Evolutionary conservation across 352 stramenopile species (phyloP).

Genomic region (Phytophthora pisi): DNA sequence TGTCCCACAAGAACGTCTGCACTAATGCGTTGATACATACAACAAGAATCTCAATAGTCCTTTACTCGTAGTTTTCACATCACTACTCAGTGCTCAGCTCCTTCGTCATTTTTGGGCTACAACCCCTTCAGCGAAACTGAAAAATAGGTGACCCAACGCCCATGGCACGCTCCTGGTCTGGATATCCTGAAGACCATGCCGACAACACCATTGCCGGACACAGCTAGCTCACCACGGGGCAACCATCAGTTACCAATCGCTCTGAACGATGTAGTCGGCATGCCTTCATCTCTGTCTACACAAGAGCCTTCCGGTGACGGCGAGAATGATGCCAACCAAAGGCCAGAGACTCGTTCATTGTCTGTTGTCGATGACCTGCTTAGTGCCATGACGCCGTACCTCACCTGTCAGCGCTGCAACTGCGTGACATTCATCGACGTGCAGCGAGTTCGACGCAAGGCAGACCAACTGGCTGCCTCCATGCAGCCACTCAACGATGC

Average conservation of each 20-base stretch:
- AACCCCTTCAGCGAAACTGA: slow-evolving; percentile 13
- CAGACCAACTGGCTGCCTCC: slow-evolving; percentile 17
- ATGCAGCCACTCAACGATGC: neutral
- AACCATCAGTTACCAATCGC: neutral
- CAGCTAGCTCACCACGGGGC: neutral
- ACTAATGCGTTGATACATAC: slow-evolving; percentile 8
- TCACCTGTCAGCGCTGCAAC: slow-evolving; percentile 83
- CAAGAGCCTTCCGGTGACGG: neutral
- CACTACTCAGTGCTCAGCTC: neutral
- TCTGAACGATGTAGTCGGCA: neutral
- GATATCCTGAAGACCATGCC: slow-evolving; percentile 15
- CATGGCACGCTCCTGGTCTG: slow-evolving; percentile 1
- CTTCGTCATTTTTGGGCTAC: slow-evolving; percentile 2
- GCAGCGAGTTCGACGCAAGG: slow-evolving; percentile 45
- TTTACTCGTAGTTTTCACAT: neutral
- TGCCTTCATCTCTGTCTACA: neutral
- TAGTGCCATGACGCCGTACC: slow-evolving; percentile 63
- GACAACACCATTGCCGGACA: slow-evolving; percentile 4
- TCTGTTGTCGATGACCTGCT: slow-evolving; percentile 23
- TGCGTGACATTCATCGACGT: slow-evolving; percentile 79
- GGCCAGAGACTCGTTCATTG: neutral
- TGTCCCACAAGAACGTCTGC: neutral
- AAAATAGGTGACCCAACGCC: slow-evolving; percentile 4
- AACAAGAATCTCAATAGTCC: slow-evolving; percentile 11
- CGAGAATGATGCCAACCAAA: slow-evolving; percentile 1